Evolutionary conservation across 2,329 filamentous ascomycete species (phyloP).

Genomic region (Monosporascus ibericus): DNA sequence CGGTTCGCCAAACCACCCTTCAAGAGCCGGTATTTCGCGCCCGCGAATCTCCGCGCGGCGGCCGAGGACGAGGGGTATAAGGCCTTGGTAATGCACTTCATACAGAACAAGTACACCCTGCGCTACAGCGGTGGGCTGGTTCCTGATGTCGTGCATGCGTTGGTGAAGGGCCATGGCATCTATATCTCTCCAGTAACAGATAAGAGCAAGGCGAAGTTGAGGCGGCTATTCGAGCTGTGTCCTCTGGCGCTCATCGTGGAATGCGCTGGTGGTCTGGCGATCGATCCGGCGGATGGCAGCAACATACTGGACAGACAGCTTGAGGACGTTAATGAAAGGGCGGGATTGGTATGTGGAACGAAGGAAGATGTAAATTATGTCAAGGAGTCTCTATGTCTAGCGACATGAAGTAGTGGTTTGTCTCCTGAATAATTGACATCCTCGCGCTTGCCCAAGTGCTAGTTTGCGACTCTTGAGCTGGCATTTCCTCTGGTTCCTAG

Average conservation of each 20-base stretch:
- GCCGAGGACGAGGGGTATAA: constrained; percentile 45
- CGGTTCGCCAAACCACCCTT: constrained; percentile 31
- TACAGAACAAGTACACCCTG: constrained; percentile 50
- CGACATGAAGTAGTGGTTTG: not conserved
- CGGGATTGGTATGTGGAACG: constrained; percentile 45
- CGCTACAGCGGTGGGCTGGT: constrained; percentile 56
- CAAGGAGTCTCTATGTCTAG: constrained; percentile 4
- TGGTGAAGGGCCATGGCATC: constrained; percentile 56
- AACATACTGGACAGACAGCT: constrained; percentile 35
- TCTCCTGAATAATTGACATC: no score
- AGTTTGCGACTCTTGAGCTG: no score
- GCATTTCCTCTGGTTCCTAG: no score
- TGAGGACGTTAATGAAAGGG: constrained; percentile 41
- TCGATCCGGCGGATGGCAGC: constrained; percentile 40
- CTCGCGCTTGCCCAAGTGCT: no score
- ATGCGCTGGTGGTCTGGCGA: constrained; percentile 50
- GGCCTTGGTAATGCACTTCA: constrained; percentile 41
- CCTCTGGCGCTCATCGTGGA: constrained; percentile 56
- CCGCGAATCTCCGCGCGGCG: constrained; percentile 54
- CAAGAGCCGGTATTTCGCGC: constrained; percentile 54
- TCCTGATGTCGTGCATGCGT: constrained; percentile 52
- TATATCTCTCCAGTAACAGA: constrained; percentile 53
- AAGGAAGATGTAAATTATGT: constrained; percentile 39
- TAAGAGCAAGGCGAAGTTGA: constrained; percentile 48
- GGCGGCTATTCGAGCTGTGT: constrained; percentile 52